Conservation (phyloP, 2,329 filamentous ascomycete species). For the Aspergillus melleus region DNA sequence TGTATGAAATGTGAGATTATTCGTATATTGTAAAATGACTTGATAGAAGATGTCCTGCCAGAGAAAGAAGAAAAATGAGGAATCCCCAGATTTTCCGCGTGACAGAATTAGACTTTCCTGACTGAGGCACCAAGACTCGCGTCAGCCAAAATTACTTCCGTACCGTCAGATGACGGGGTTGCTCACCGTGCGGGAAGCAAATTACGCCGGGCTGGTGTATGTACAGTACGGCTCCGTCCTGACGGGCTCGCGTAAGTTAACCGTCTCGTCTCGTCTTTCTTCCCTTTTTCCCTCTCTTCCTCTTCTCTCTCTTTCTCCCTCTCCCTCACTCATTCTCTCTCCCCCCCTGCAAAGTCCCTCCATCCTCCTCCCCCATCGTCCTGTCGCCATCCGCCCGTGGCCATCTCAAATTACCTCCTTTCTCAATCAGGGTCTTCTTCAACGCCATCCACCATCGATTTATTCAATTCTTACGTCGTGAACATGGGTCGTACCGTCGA, state of each 20-base stretch:
- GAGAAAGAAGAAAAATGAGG: too few species aligned
- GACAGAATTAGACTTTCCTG: neutral
- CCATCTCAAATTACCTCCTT: constrained; percentile 14
- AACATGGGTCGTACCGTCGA: constrained; percentile 54
- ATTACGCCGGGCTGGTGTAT: too few species aligned
- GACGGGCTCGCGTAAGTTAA: constrained; percentile 30
- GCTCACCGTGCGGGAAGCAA: too few species aligned
- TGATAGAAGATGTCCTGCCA: too few species aligned
- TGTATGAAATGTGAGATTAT: too few species aligned
- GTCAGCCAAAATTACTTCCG: neutral
- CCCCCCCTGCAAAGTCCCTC: neutral
- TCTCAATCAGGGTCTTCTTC: constrained; percentile 8
- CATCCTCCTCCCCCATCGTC: constrained; percentile 9
- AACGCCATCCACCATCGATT: constrained; percentile 24
- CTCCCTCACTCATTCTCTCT: too few species aligned
- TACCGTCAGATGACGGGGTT: too few species aligned
- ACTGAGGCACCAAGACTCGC: neutral
- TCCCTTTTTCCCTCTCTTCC: constrained; percentile 16
- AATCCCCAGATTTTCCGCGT: neutral
- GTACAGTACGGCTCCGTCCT: constrained; percentile 12
- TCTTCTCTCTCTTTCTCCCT: neutral
- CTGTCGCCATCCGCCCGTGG: constrained; percentile 1
- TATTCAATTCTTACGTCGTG: constrained; percentile 26
- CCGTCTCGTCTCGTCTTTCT: constrained; percentile 24
- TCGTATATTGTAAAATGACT: too few species aligned